These are phyloP conservation scores for Lasiosphaeria ovina DNA, from an alignment of 495 filamentous ascomycete species.

Conservation along the genomic window DNA sequence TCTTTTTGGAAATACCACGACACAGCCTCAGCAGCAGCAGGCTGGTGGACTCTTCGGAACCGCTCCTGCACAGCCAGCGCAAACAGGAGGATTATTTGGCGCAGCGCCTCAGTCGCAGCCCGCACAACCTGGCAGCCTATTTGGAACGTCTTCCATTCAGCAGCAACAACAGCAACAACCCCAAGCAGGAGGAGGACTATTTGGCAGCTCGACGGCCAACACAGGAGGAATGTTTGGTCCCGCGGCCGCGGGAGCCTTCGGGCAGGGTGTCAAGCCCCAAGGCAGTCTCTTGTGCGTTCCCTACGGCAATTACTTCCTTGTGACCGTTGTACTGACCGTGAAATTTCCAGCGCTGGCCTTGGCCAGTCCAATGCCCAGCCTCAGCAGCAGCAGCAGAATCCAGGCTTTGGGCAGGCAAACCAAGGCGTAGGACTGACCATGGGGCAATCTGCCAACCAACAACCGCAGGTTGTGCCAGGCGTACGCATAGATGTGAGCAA, in stretches of 20 bases:
- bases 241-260: neutral
- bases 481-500: conserved; percentile 75
- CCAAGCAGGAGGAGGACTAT: conserved; percentile 27
- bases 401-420: neutral
- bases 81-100: too few species aligned
- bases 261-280: neutral
- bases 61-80: too few species aligned
- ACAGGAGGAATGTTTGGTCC: conserved; percentile 47
- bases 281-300: conserved; percentile 53
- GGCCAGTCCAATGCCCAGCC: conserved; percentile 39
- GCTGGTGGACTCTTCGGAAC: conserved; percentile 32
- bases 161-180: conserved; percentile 23
- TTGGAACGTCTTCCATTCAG: conserved; percentile 18
- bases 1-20: conserved; percentile 26
- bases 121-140: conserved; percentile 21
- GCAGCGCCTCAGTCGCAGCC: conserved; percentile 18
- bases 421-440: conserved; percentile 31
- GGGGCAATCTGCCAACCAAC: conserved; percentile 45
- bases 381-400: conserved; percentile 35
- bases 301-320: neutral
- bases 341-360: conserved; percentile 6
- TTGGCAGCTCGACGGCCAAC: conserved; percentile 30
- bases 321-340: conserved; percentile 17
- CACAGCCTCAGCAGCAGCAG: conserved; percentile 28
- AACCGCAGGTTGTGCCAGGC: conserved; percentile 59